Percentiles rank a stretch among this genome's conserved stretches.
Conservation (phyloP, 306 rosid species). For the Oemleria cerasiformis region DNA sequence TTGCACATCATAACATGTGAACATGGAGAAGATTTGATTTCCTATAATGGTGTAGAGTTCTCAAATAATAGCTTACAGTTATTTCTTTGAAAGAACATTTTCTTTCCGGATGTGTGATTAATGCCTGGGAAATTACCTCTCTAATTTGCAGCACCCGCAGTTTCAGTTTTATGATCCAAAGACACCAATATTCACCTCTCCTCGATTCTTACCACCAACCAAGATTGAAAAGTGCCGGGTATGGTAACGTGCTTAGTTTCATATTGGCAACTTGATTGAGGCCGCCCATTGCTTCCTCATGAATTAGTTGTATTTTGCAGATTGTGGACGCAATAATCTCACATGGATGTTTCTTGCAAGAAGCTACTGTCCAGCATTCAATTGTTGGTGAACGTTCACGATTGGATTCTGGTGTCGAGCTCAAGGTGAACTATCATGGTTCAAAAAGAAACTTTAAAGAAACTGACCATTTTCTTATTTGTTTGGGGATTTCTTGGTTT, state of each 20-base stretch:
- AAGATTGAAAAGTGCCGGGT: conserved; percentile 85
- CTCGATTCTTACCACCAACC: conserved; percentile 90
- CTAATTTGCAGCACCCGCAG: conserved; percentile 52
- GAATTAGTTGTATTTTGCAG: conserved; percentile 41
- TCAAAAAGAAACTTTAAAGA: not conserved
- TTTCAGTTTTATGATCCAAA: conserved; percentile 84
- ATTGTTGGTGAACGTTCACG: conserved; percentile 88
- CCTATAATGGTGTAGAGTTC: not conserved
- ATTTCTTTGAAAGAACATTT: not conserved
- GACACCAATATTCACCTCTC: conserved; percentile 88
- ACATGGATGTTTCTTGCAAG: conserved; percentile 86
- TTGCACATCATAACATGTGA: not conserved
- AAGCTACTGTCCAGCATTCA: conserved; percentile 60
- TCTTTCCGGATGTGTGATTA: conserved; percentile 23
- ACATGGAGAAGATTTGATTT: not conserved
- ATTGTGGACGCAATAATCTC: conserved; percentile 83
- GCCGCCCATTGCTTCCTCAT: conserved; percentile 28
- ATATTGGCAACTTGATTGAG: conserved; percentile 2
- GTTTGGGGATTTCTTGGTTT: not conserved
- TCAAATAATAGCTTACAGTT: not conserved
- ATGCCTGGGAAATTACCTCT: conserved; percentile 14
- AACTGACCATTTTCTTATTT: not conserved
- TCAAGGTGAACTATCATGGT: conserved; percentile 47
- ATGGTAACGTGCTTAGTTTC: conserved; percentile 18
- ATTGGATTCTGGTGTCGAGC: conserved; percentile 73